These are phyloP conservation scores for Pterocarpus macrocarpus DNA, from an alignment of 306 rosid genomes.

Conservation along the genomic window DNA sequence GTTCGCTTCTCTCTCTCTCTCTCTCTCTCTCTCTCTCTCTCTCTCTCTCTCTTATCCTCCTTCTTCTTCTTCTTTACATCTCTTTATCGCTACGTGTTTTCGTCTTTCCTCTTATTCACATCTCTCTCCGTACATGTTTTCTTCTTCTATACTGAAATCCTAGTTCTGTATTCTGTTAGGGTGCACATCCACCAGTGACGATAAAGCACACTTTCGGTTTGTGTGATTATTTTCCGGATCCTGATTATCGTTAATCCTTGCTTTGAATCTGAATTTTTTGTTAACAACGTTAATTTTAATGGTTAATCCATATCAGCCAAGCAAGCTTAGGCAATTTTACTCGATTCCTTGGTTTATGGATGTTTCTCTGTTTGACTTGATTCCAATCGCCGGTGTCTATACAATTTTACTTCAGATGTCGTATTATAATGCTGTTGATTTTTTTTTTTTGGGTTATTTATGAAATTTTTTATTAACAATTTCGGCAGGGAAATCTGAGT, in stretches of 20 bases:
- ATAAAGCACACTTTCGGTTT: neutral
- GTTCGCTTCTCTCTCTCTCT: neutral
- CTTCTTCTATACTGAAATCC: neutral
- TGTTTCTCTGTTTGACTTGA: too few relatives aligned
- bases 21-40: neutral
- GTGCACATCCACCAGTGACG: neutral
- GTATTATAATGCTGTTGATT: neutral
- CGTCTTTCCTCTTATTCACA: neutral
- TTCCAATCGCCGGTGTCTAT: neutral
- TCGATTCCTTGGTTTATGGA: neutral
- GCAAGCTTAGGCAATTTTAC: neutral
- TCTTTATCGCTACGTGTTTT: neutral
- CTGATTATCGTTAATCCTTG: neutral
- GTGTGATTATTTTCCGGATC: conserved; percentile 1
- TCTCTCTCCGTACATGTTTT: neutral
- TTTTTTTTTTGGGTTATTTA: neutral
- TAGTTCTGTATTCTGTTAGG: neutral
- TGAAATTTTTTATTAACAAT: neutral
- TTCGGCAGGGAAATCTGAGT: conserved; percentile 27
- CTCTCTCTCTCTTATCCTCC: too few relatives aligned
- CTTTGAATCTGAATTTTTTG: neutral
- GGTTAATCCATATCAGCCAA: neutral
- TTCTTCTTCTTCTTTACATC: neutral
- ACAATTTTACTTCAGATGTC: neutral
- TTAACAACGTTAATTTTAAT: neutral